Evolutionary conservation across 1,284 basidiomycete genomes (phyloP).

Genomic region (Ganoderma sinense): DNA sequence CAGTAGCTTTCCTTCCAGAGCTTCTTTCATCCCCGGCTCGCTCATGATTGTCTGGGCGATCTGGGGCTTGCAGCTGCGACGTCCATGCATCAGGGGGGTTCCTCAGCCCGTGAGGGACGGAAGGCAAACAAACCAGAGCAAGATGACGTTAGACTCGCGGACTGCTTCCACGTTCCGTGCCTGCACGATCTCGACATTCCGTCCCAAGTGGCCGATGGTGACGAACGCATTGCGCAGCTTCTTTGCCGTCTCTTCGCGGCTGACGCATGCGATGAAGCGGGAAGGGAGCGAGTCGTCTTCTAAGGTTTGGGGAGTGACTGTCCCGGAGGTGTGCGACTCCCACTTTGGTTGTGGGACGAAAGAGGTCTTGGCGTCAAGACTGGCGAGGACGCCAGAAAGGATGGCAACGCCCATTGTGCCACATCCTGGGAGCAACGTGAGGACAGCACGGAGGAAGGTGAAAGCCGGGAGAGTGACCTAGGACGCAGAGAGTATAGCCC

Average conservation of each 20-base stretch:
- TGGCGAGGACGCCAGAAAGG: slow-evolving; percentile 88
- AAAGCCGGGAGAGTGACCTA: slow-evolving; percentile 48
- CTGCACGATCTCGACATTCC: slow-evolving; percentile 74
- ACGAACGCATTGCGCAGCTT: slow-evolving; percentile 75
- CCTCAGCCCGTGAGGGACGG: not conserved
- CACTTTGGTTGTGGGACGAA: slow-evolving; percentile 56
- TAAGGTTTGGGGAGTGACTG: slow-evolving; percentile 77
- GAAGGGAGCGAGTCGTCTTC: slow-evolving; percentile 70
- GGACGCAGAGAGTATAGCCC: slow-evolving; percentile 69
- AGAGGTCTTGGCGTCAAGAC: slow-evolving; percentile 61
- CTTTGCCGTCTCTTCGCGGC: slow-evolving; percentile 77
- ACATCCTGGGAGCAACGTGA: slow-evolving; percentile 70
- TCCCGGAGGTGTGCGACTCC: slow-evolving; percentile 88
- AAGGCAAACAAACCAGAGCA: slow-evolving; percentile 76
- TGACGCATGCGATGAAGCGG: slow-evolving; percentile 92
- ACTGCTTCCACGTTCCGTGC: slow-evolving; percentile 81
- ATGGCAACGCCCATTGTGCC: slow-evolving; percentile 99
- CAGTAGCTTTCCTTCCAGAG: slow-evolving; percentile 89
- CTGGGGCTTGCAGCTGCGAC: slow-evolving; percentile 92
- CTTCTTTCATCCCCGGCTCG: slow-evolving; percentile 86
- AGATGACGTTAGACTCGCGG: slow-evolving; percentile 81
- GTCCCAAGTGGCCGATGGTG: slow-evolving; percentile 61
- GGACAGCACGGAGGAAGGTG: slow-evolving; percentile 15
- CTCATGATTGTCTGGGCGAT: slow-evolving; percentile 80
- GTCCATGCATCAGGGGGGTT: not conserved